phyloP scores from a whole-genome alignment of 176 grass and related monocot genomes.

The Aegilops umbellulata region DNA sequence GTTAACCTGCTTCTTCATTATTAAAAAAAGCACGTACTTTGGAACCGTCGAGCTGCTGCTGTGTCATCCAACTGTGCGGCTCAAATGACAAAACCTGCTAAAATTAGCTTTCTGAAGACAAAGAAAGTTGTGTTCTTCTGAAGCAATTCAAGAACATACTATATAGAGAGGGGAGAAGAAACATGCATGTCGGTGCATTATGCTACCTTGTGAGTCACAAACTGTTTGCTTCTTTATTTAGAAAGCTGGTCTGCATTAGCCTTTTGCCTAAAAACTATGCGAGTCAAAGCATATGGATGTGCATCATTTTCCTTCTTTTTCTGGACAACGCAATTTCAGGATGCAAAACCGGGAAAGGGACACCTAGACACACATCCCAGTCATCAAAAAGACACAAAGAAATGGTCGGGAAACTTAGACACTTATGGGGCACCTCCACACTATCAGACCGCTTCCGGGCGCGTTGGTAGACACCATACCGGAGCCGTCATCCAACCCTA shows the following conservation, averaged over 20 bases:
- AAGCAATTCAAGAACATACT: background rate
- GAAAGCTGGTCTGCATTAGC: too few relatives aligned
- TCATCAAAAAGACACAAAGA: background rate
- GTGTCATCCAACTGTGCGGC: background rate
- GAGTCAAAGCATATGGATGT: background rate
- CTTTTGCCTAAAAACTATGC: too few relatives aligned
- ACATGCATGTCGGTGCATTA: background rate
- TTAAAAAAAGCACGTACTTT: background rate
- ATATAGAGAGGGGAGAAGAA: background rate
- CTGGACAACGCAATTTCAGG: background rate
- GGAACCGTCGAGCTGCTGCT: background rate
- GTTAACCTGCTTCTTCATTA: background rate
- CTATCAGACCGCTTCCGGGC: too few relatives aligned
- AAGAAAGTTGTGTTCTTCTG: background rate
- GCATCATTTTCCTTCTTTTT: background rate
- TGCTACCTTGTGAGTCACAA: too few relatives aligned
- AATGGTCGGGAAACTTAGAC: background rate
- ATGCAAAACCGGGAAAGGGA: background rate
- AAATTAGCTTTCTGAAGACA: background rate
- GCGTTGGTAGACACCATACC: fast-evolving
- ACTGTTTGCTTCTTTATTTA: too few relatives aligned
- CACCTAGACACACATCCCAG: background rate
- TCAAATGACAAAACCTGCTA: background rate
- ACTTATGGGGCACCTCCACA: background rate
- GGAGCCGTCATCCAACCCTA: too few relatives aligned